Percentiles rank a stretch among this genome's conserved stretches.
phyloP scores from a whole-genome alignment of 2,329 filamentous ascomycete species.

The Xylaria polymorpha region DNA sequence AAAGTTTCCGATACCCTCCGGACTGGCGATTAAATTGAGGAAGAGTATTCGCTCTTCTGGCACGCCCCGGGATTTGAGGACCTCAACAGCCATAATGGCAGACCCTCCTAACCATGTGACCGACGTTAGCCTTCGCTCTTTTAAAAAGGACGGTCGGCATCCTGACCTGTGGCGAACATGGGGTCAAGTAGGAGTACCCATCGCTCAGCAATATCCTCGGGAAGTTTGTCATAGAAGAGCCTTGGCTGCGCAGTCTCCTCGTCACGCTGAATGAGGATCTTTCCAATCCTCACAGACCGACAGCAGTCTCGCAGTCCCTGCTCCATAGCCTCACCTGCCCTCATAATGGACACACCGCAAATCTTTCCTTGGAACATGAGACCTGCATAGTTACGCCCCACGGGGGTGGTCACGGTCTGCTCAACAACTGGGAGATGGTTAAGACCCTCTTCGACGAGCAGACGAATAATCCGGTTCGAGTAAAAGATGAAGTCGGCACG shows the following conservation, averaged over 20 bases:
- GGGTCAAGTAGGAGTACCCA: constrained; percentile 96
- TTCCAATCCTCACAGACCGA: constrained; percentile 96
- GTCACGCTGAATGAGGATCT: constrained; percentile 97
- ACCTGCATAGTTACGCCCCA: constrained; percentile 87
- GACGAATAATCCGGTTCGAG: constrained; percentile 95
- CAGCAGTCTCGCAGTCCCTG: constrained; percentile 96
- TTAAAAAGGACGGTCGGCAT: constrained; percentile 8
- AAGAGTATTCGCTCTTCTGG: constrained; percentile 96
- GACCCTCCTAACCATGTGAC: constrained; percentile 75
- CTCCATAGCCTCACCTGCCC: constrained; percentile 98
- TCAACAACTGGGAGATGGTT: constrained; percentile 95
- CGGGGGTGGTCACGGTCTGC: constrained; percentile 89
- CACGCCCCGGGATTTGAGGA: constrained; percentile 88
- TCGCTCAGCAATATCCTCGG: constrained; percentile 88
- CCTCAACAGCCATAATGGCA: constrained; percentile 95
- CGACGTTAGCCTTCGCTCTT: constrained; percentile 31
- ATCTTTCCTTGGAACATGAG: constrained; percentile 98
- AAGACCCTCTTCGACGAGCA: constrained; percentile 95
- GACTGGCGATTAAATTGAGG: constrained; percentile 96
- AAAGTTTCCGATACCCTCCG: constrained; percentile 90
- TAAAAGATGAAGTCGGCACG: constrained; percentile 99
- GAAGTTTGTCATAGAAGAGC: constrained; percentile 97
- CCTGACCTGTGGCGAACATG: constrained; percentile 96
- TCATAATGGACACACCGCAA: constrained; percentile 98
- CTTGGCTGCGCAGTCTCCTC: constrained; percentile 93